Base-by-base conservation (phyloP, 169 alveolate species). In the Plasmodium reichenowi region DNA sequence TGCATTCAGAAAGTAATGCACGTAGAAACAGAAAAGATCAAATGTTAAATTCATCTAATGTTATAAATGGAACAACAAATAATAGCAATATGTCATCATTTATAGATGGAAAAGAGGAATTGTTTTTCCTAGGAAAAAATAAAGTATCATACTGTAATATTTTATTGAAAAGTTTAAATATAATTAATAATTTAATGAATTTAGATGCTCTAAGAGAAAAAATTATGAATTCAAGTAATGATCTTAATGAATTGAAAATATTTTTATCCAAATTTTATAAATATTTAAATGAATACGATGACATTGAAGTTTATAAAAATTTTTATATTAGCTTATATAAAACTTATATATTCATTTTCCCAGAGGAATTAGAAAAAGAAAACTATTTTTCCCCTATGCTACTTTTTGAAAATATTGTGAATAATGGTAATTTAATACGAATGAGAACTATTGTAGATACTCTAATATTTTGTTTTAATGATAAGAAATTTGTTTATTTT, bases 381-480 rank as follows among this genome's bases (percentile, higher is more conserved):
- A 80, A 78, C 24, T 89, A 90, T 72, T 78, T 89, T 54, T 85
- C 92, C 20, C 95, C 95, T n/a, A 72, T 92, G 93, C 66, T 88
- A 15, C 86, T 94, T 17, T 93, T 94, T 88, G 95, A 90, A 67
- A 83, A 88, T 60, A 90, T 94, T 73, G 93, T 87, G 29, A 85
- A 91, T 72, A 67, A 73, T 22, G 92, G 88, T 43, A 74, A 91
- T 75, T 80, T 94, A 72, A 70, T 90, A 4, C 92, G 93, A 56
- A 74, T 93, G 72, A 75, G 88, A 86, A 89, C 93, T 59, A 75
- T 94, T 59, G 92, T 80, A 67, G 76, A 74, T 72, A 88, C 93
- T 38, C 95, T 94, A 26, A 89, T 86, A 52, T 58, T 74, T 48
- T 93, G 95, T 74, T 73, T 94, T 91, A 86, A 91, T 74, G 95